Base-by-base conservation (phyloP, 139 green algal genomes). In the Coelastrella sp. region DNA sequence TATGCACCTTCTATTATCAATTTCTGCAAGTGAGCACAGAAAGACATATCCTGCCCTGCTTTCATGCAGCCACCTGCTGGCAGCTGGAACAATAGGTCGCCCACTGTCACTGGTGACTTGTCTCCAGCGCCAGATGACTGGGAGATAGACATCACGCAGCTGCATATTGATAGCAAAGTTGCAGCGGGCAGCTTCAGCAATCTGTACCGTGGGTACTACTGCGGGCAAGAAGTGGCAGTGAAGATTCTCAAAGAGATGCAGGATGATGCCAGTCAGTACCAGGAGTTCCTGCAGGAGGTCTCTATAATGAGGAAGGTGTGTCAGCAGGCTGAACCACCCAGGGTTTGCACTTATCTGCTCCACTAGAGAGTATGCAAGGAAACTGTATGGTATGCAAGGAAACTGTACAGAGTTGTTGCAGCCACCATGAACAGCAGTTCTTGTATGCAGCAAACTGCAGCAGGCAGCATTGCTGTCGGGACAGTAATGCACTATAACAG, bases 161-260 rank as follows among this genome's bases (percentile, higher is more conserved):
- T 98, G 45, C 88, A 93, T 19, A 98, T 99, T 43, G 91, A 95
- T 50, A 90, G 95, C 30, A 98, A 98, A 82, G 75, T 79, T 60
- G 80, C 67, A 32, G 80, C 80, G 21, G 66, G 66, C 80, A 95
- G 96, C 3, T 99, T 99, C 90, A 96, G 96, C 48, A 96, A 98
- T 73, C 87, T 99, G 84, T 99, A 97, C 90, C 91, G 91, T 30
- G 97, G 97, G 40, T 91, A 74, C 30, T 99, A 99, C 92, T 99
- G 96, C 86, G 97, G 97, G 7, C 96, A 99, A 87, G 97, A 99
- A 41, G 97, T 99, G 75, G 97, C 97, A 3, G 97, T 99, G 25
- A 99, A 99, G 89, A 98, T 99, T 51, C 86, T 99, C 48, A 98
- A 98, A 60, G 94, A 98, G 71, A 91, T 98, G 66, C 85, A 96